A percentile compares a stretch with the other conserved stretches of the same genome.
Evolutionary conservation across 192 early-diverging fungal genomes (phyloP).

Genomic region (Entomortierella parvispora): DNA sequence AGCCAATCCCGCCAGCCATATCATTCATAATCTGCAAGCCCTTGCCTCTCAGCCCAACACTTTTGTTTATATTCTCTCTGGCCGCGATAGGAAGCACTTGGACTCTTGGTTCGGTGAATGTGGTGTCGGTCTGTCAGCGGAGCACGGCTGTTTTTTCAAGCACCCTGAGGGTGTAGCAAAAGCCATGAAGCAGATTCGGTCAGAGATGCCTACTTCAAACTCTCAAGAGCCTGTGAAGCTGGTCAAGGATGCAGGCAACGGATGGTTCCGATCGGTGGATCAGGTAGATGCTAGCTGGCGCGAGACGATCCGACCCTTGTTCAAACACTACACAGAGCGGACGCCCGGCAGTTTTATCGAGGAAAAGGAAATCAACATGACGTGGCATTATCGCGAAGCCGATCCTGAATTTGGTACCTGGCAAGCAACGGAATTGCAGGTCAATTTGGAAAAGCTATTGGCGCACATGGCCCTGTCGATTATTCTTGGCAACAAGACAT

Average conservation of each 20-base stretch:
- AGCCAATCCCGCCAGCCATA: conserved; percentile 82
- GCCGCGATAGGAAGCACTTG: conserved; percentile 88
- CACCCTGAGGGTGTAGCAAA: conserved; percentile 81
- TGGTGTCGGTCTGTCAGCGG: conserved; percentile 92
- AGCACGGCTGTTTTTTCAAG: conserved; percentile 98
- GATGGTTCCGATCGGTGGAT: conserved; percentile 91
- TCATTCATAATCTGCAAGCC: conserved; percentile 74
- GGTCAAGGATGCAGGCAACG: conserved; percentile 67
- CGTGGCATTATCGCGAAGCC: conserved; percentile 98
- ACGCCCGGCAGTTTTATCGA: conserved; percentile 98
- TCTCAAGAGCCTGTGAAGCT: conserved; percentile 57
- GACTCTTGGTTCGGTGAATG: conserved; percentile 91
- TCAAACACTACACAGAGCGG: conserved; percentile 97
- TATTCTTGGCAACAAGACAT: conserved; percentile 95
- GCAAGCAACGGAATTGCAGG: conserved; percentile 98
- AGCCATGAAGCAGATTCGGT: conserved; percentile 56
- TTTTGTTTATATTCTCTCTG: conserved; percentile 96
- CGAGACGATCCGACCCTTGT: conserved; percentile 90
- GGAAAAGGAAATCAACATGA: conserved; percentile 98
- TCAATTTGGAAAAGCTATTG: conserved; percentile 96
- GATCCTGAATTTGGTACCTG: conserved; percentile 95
- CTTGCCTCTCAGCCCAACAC: conserved; percentile 83
- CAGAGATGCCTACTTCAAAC: conserved; percentile 53
- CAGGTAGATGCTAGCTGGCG: conserved; percentile 93
- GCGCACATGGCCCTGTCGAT: conserved; percentile 94